Percentiles rank a stretch among this genome's conserved stretches.
Evolutionary conservation across 139 green algal species (phyloP).

Genomic region (Volvox africanus): DNA sequence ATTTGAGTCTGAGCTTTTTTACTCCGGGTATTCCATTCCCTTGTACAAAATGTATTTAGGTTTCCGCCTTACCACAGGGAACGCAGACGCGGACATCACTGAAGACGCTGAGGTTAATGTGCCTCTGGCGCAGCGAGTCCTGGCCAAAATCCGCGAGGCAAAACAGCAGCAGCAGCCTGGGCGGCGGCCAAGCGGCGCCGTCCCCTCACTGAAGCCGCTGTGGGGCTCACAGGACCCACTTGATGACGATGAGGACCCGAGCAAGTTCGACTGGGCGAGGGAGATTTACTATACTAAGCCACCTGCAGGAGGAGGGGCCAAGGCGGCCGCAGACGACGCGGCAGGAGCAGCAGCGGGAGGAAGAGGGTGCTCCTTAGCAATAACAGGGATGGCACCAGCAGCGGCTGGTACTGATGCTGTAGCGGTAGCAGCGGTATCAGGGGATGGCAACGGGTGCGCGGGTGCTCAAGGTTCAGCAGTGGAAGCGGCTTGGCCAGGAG

Average conservation of each 20-base stretch:
- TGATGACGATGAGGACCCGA: background rate
- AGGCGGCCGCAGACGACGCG: background rate
- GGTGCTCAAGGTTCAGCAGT: too few relatives aligned
- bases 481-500: too few relatives aligned
- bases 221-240: background rate
- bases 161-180: background rate
- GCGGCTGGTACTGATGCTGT: background rate
- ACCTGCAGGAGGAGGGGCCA: background rate
- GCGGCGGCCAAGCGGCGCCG: background rate
- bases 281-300: background rate
- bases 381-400: conserved; percentile 22
- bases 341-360: conserved; percentile 27
- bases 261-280: background rate
- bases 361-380: background rate
- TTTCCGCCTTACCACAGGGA: too few relatives aligned
- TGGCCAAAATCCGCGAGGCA: background rate
- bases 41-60: too few relatives aligned
- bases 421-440: background rate
- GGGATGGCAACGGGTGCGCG: background rate
- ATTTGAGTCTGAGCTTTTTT: too few relatives aligned
- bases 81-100: background rate
- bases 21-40: too few relatives aligned
- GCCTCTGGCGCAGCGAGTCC: conserved; percentile 7
- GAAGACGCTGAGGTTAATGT: background rate
- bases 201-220: background rate